phyloP scores from a whole-genome alignment of 352 stramenopile species.

The Phytophthora litchii region DNA sequence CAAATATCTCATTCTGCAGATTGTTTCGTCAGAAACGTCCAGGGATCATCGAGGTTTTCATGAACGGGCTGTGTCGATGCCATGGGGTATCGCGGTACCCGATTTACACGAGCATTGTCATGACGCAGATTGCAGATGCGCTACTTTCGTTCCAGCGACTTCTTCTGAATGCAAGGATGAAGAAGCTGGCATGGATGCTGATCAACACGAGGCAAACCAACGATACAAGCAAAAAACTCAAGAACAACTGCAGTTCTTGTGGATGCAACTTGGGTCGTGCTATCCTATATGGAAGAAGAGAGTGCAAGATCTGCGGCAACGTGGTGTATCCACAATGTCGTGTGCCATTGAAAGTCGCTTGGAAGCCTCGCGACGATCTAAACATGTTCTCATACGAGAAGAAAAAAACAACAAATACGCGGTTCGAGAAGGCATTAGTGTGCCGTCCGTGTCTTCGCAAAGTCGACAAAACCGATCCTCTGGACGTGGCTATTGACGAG shows the following conservation, averaged over 20 bases:
- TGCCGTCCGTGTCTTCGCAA: constrained; percentile 32
- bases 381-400: constrained; percentile 19
- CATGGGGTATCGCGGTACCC: constrained; percentile 32
- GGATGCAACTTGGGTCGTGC: constrained; percentile 14
- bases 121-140: constrained; percentile 35
- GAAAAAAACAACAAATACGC: neutral
- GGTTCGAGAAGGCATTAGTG: constrained; percentile 33
- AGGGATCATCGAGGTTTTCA: constrained; percentile 39
- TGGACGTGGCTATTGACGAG: constrained; percentile 41
- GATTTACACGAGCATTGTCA: constrained; percentile 36
- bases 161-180: constrained; percentile 57
- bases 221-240: constrained; percentile 14
- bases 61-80: constrained; percentile 40
- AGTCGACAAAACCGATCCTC: constrained; percentile 28
- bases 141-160: constrained; percentile 39
- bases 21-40: constrained; percentile 43
- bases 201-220: constrained; percentile 14
- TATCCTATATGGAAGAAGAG: constrained; percentile 19
- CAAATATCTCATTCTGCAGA: constrained; percentile 45
- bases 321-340: constrained; percentile 29
- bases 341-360: constrained; percentile 29
- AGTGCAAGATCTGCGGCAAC: constrained; percentile 27
- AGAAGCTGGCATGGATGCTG: constrained; percentile 69
- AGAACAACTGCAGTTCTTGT: constrained; percentile 30
- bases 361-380: constrained; percentile 16